Percentiles rank a stretch among this genome's conserved stretches.
These are phyloP conservation scores for Plasmodium berghei DNA, from an alignment of 169 alveolate species.

Conservation along the genomic window DNA sequence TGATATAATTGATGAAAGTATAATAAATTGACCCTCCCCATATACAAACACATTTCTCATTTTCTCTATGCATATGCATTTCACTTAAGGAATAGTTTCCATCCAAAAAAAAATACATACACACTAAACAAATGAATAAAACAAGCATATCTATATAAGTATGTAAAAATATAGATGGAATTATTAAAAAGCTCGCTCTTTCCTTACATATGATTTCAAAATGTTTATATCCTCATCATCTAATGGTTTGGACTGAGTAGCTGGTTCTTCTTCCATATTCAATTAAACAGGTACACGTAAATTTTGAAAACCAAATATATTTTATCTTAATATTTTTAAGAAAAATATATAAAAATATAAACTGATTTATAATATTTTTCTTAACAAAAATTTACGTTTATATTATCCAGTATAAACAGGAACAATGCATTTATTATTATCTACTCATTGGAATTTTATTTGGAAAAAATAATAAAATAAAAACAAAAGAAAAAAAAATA, in stretches of 20 bases:
- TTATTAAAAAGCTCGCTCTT: constrained; percentile 1
- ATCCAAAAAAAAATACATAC: not conserved
- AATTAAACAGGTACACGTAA: constrained; percentile 17
- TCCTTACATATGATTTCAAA: constrained; percentile 65
- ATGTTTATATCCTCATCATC: constrained; percentile 79
- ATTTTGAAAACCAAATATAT: not conserved
- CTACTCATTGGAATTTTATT: too few species aligned
- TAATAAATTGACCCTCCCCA: too few species aligned
- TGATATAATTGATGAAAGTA: too few species aligned
- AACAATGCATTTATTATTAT: too few species aligned
- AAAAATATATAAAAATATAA: too few species aligned
- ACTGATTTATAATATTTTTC: not conserved
- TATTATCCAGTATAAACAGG: too few species aligned
- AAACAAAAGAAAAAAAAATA: too few species aligned
- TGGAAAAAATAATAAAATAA: too few species aligned
- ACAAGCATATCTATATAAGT: not conserved
- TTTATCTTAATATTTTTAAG: not conserved
- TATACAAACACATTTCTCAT: too few species aligned
- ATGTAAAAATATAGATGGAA: not conserved
- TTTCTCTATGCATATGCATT: too few species aligned
- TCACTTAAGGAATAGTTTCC: not conserved
- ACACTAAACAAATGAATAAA: not conserved
- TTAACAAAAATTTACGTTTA: not conserved
- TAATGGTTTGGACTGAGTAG: constrained; percentile 69
- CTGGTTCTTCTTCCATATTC: constrained; percentile 56